phyloP scores from a whole-genome alignment of 306 rosid species.

The Cucurbita pepo region DNA sequence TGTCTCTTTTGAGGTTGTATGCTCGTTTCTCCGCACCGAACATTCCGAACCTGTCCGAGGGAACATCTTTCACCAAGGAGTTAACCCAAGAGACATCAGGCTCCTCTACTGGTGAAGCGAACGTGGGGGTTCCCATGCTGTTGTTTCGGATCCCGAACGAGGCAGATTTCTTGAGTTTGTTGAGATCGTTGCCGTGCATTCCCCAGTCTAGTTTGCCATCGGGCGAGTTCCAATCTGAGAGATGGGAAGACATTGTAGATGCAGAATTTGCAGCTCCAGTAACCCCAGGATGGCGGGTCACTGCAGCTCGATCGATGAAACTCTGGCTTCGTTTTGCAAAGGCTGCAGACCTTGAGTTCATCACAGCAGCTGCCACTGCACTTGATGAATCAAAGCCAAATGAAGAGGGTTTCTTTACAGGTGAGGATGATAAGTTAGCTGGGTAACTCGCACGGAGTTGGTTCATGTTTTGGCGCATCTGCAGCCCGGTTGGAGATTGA shows the following conservation, averaged over 20 bases:
- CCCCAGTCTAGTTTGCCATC: conserved; percentile 88
- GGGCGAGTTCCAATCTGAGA: conserved; percentile 77
- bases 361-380: conserved; percentile 82
- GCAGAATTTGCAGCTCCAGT: conserved; percentile 43
- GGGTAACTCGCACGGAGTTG: conserved; percentile 90
- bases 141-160: conserved; percentile 72
- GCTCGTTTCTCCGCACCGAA: conserved; percentile 34
- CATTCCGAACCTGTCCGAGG: conserved; percentile 31
- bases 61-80: conserved; percentile 68
- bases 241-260: conserved; percentile 38
- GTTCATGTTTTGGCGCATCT: conserved; percentile 77
- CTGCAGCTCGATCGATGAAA: conserved; percentile 72
- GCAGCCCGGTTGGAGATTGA: conserved; percentile 49
- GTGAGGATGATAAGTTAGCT: conserved; percentile 55
- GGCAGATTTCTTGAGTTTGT: conserved; percentile 85
- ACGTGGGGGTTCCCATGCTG: conserved; percentile 12
- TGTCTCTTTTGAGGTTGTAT: conserved; percentile 39
- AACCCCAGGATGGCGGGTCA: conserved; percentile 25
- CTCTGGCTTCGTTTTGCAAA: conserved; percentile 95
- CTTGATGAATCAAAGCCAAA: conserved; percentile 67
- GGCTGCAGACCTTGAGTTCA: conserved; percentile 86
- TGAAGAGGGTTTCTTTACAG: conserved; percentile 50
- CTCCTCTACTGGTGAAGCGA: conserved; percentile 28
- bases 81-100: conserved; percentile 98
- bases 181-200: conserved; percentile 65